A percentile compares a stretch with the other conserved stretches of the same genome.
Evolutionary conservation across 257 asterid species (phyloP).

Genomic region (Buddleja alternifolia): DNA sequence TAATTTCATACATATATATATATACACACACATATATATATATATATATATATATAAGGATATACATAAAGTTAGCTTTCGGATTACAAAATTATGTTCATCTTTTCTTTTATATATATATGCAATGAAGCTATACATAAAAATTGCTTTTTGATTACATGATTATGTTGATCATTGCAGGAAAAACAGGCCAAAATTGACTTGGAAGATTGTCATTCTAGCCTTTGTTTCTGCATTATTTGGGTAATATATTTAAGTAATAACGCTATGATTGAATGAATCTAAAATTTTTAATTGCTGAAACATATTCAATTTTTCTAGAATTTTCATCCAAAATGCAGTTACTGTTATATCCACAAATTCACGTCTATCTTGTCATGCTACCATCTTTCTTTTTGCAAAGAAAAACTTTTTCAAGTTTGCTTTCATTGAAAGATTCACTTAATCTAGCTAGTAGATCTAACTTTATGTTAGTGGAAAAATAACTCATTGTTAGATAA

Average conservation of each 20-base stretch:
- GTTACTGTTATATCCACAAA: too few species aligned
- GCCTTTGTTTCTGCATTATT: conserved; percentile 50
- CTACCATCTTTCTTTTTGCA: neutral
- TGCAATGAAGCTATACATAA: neutral
- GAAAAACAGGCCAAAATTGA: conserved; percentile 56
- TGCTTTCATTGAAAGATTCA: neutral
- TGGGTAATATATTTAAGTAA: conserved; percentile 44
- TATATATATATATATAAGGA: too few species aligned
- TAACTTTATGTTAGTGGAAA: too few species aligned
- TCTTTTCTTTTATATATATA: neutral
- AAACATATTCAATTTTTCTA: too few species aligned
- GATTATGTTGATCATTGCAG: conserved; percentile 35
- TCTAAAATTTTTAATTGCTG: too few species aligned
- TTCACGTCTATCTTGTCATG: neutral
- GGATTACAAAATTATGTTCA: too few species aligned
- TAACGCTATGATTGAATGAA: too few species aligned
- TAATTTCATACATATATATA: too few species aligned
- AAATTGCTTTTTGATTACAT: neutral
- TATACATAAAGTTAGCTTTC: too few species aligned
- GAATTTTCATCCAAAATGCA: too few species aligned
- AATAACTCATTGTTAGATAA: too few species aligned
- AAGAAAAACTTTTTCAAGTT: neutral
- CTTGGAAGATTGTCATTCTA: conserved; percentile 44
- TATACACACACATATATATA: too few species aligned
- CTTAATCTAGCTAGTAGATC: neutral